Base-by-base conservation (phyloP, 768 basidiomycete genomes). In the Hygrophorus russula region DNA sequence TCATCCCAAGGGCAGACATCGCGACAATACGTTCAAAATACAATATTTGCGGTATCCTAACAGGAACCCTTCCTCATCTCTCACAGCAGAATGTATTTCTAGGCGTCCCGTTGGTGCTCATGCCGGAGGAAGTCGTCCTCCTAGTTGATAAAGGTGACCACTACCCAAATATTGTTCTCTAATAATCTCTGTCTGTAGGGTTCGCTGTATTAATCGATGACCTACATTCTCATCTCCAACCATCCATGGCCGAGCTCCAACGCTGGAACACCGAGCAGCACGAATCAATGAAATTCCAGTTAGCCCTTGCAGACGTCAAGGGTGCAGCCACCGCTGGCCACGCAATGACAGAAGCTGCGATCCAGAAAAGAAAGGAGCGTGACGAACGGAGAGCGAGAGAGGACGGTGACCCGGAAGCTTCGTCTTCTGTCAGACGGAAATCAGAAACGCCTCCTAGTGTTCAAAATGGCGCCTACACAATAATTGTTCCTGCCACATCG, bases 51-150 rank as follows among this genome's bases (percentile, higher is more conserved):
- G 92, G 94, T 29, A 68, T 90, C 35, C 63, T 97, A 35, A 73
- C 78, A 0, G 96, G 96, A 0, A 98, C 96, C 1, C 75, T 99
- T 11, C 93, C 96, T 2, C 90, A 92, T 56, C 71, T 98, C 1
- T 81, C 91, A 1, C 93, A 97, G 54, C 96, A 99, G 62, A 99
- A 99, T 66, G 77, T 85, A 2, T 99, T 99, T 57, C 69, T 99
- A 28, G 96, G 96, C 5, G 64, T 91, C n/a, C 96, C 96, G 1
- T 67, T 96, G 5, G 66, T 87, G 6, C 67, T 98, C 1, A 76
- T 88, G 62, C 88, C 90, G 0, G 96, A 99, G 60, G 96, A 98
- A 57, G 89, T 82, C 7, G 88, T 87, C 9, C 69, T 93, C 27
- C 77, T 98, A 5, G 76, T 97, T 11, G 73, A 82, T 51, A 84